phyloP scores from a whole-genome alignment of 2,329 filamentous ascomycete genomes.

The Chaetomium globosum region DNA sequence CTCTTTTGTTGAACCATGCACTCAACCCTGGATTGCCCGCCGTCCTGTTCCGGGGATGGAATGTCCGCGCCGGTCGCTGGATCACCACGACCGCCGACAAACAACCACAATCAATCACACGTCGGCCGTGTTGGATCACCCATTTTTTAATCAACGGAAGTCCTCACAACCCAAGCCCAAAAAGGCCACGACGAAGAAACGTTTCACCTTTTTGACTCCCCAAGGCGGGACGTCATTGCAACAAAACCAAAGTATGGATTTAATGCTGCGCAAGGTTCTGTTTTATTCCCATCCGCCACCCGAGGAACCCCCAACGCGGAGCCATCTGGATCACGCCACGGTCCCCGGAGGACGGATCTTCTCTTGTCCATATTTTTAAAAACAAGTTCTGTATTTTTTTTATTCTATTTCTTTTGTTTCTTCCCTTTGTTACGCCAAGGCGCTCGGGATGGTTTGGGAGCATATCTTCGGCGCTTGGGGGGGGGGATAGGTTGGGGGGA shows the following conservation, averaged over 20 bases:
- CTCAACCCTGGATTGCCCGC: not conserved
- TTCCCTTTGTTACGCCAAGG: constrained; percentile 4
- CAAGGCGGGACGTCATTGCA: not conserved
- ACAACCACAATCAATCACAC: not conserved
- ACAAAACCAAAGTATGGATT: constrained; percentile 7
- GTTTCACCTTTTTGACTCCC: constrained; percentile 1
- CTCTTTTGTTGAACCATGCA: constrained; percentile 1
- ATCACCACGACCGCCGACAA: not conserved
- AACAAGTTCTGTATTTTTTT: constrained; percentile 11
- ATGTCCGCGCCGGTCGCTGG: not conserved
- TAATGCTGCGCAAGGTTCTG: constrained; percentile 13
- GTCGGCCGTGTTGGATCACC: constrained; percentile 3
- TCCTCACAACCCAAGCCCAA: not conserved
- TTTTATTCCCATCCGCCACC: not conserved
- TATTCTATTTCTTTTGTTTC: not conserved
- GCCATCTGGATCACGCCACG: not conserved
- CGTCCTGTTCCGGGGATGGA: constrained; percentile 2
- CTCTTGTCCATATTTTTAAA: constrained; percentile 11
- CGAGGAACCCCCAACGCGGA: not conserved
- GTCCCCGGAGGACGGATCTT: constrained; percentile 3
- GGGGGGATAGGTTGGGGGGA: not conserved
- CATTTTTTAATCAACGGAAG: not conserved
- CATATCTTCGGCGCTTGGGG: constrained; percentile 12
- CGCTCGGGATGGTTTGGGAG: constrained; percentile 5
- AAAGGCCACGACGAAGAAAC: constrained; percentile 4